Evolutionary conservation across 768 basidiomycete species (phyloP).

Genomic region (Gymnopilus dilepis): DNA sequence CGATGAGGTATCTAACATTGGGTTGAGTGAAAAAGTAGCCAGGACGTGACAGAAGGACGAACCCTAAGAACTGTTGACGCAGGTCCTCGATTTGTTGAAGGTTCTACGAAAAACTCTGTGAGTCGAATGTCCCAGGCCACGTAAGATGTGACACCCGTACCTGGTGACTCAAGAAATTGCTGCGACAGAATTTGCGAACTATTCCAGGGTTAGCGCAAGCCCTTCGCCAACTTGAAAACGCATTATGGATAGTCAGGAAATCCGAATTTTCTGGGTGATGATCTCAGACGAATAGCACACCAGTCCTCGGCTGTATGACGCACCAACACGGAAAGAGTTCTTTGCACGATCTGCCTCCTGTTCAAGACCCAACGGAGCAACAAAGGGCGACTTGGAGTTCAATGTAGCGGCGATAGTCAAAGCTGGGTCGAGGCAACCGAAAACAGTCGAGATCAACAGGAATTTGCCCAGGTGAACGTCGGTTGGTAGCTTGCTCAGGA

Average conservation of each 20-base stretch:
- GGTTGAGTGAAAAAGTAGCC: conserved; percentile 7
- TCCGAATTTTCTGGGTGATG: conserved; percentile 82
- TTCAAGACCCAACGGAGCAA: conserved; percentile 88
- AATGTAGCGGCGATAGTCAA: conserved; percentile 93
- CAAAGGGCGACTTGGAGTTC: conserved; percentile 92
- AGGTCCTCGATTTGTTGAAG: conserved; percentile 96
- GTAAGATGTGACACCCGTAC: conserved; percentile 39
- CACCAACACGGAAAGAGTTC: conserved; percentile 75
- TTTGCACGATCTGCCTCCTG: conserved; percentile 87
- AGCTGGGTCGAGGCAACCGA: conserved; percentile 94
- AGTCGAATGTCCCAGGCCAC: not conserved
- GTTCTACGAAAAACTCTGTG: conserved; percentile 53
- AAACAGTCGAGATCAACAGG: conserved; percentile 80
- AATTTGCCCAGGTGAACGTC: conserved; percentile 98
- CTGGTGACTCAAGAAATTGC: conserved; percentile 85
- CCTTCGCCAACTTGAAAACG: conserved; percentile 85
- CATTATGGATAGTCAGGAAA: conserved; percentile 92
- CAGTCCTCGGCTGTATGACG: conserved; percentile 24
- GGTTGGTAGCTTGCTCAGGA: conserved; percentile 90
- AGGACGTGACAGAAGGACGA: conserved; percentile 17
- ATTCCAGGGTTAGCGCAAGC: conserved; percentile 66
- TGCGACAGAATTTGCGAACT: conserved; percentile 78
- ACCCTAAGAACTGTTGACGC: conserved; percentile 87
- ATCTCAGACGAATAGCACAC: conserved; percentile 3
- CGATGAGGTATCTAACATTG: conserved; percentile 74